phyloP scores from a whole-genome alignment of 2,329 filamentous ascomycete genomes.

The Fusarium scirpi region DNA sequence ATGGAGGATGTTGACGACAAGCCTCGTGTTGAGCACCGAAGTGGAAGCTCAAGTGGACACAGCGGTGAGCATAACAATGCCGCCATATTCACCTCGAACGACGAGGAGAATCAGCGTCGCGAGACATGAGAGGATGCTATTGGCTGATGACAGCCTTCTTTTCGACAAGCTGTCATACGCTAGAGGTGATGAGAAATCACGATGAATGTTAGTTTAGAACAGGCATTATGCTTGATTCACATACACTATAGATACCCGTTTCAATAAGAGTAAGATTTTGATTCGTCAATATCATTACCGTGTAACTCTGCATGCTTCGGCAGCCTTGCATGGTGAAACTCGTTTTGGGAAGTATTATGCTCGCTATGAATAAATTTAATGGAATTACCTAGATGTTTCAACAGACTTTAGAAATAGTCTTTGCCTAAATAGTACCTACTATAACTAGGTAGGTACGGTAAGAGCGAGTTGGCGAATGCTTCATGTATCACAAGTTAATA shows the following conservation, averaged over 20 bases:
- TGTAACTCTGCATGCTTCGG: conserved; percentile 15
- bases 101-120: conserved; percentile 53
- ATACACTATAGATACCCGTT: conserved; percentile 30
- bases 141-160: background rate
- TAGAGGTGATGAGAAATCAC: background rate
- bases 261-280: conserved; percentile 1
- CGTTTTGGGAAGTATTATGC: background rate
- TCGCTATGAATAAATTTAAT: background rate
- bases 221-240: conserved; percentile 8
- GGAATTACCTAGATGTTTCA: background rate
- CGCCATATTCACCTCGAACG: conserved; percentile 48
- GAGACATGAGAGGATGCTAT: conserved; percentile 9
- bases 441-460: background rate
- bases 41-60: conserved; percentile 46
- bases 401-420: background rate
- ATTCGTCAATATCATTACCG: background rate
- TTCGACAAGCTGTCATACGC: conserved; percentile 3
- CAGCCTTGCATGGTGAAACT: conserved; percentile 10
- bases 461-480: background rate
- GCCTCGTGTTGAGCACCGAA: conserved; percentile 46
- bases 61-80: conserved; percentile 35
- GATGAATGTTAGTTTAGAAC: background rate
- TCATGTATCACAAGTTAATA: conserved; percentile 36
- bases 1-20: conserved; percentile 59
- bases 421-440: background rate